Conservation (phyloP, 768 basidiomycete species). For the Podaxis carcinomalis region DNA sequence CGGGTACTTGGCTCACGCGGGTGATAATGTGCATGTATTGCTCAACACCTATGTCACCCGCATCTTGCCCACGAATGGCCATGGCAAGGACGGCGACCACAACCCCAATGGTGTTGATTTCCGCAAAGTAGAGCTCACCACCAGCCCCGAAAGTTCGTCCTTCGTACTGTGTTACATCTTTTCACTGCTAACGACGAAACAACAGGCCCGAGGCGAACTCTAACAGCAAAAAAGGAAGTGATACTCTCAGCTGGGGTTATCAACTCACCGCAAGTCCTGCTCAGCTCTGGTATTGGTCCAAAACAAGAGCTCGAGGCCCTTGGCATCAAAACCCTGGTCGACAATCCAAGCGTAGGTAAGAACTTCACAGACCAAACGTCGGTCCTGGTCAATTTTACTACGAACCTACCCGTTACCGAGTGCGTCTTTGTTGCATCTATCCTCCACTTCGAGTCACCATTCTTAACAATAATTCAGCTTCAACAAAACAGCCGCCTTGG, state of each 20-base stretch:
- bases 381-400: slow-evolving; percentile 10
- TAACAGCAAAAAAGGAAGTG: slow-evolving; percentile 28
- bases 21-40: slow-evolving; percentile 24
- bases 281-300: slow-evolving; percentile 31
- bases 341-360: slow-evolving; percentile 14
- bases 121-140: not conserved
- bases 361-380: slow-evolving; percentile 21
- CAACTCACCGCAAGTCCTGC: slow-evolving; percentile 26
- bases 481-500: not conserved
- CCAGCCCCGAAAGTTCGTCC: not conserved
- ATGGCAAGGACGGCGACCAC: slow-evolving; percentile 22
- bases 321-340: slow-evolving; percentile 14
- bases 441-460: too few relatives aligned
- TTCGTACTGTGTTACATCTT: not conserved
- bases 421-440: not conserved
- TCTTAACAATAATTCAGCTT: not conserved
- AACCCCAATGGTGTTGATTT: not conserved
- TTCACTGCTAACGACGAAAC: not conserved
- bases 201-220: not conserved
- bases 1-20: slow-evolving; percentile 16
- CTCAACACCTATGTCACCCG: slow-evolving; percentile 8
- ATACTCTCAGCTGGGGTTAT: slow-evolving; percentile 31
- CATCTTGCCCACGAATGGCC: slow-evolving; percentile 18
- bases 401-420: slow-evolving; percentile 11
- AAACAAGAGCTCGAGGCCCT: slow-evolving; percentile 14